phyloP scores from a whole-genome alignment of 1,139 yeast species.

The Hyphopichia fennica region DNA sequence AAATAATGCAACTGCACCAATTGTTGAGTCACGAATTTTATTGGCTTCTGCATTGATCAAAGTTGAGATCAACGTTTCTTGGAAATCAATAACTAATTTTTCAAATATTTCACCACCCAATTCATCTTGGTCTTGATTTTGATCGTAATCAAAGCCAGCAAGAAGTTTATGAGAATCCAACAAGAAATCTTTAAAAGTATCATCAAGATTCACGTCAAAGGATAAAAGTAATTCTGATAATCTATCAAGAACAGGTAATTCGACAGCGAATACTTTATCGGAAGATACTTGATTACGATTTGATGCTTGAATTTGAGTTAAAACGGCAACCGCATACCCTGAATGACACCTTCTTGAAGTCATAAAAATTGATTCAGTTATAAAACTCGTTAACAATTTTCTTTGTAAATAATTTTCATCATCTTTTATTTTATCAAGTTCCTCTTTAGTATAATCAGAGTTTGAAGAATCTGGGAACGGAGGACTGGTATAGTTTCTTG shows the following conservation, averaged over 20 bases:
- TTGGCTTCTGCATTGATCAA: slow-evolving; percentile 26
- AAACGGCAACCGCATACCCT: slow-evolving; percentile 26
- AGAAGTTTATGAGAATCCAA: slow-evolving; percentile 27
- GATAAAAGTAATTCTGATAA: slow-evolving; percentile 56
- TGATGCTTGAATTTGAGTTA: slow-evolving; percentile 19
- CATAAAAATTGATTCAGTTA: slow-evolving; percentile 46
- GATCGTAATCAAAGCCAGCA: slow-evolving; percentile 20
- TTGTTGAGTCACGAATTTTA: slow-evolving; percentile 26
- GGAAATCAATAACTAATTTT: slow-evolving; percentile 34
- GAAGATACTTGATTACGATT: slow-evolving; percentile 7
- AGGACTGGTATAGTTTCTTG: slow-evolving; percentile 61
- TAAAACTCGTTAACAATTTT: slow-evolving; percentile 40
- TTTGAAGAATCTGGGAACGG: slow-evolving; percentile 37
- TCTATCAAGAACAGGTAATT: slow-evolving; percentile 35
- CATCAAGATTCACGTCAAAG: slow-evolving; percentile 59
- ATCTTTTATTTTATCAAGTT: slow-evolving; percentile 37
- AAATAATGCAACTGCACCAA: slow-evolving; percentile 31
- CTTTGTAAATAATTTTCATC: slow-evolving; percentile 58
- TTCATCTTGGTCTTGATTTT: slow-evolving; percentile 21
- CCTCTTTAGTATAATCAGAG: slow-evolving; percentile 30
- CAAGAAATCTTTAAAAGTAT: slow-evolving; percentile 35
- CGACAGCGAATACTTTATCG: slow-evolving; percentile 12
- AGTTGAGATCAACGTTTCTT: slow-evolving; percentile 25
- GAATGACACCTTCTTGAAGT: slow-evolving; percentile 24
- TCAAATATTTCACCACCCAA: slow-evolving; percentile 33